A percentile compares a stretch with the other conserved stretches of the same genome.
These are phyloP conservation scores for Aureobasidium sp. DNA, from an alignment of 2,329 filamentous ascomycete genomes.

Conservation along the genomic window DNA sequence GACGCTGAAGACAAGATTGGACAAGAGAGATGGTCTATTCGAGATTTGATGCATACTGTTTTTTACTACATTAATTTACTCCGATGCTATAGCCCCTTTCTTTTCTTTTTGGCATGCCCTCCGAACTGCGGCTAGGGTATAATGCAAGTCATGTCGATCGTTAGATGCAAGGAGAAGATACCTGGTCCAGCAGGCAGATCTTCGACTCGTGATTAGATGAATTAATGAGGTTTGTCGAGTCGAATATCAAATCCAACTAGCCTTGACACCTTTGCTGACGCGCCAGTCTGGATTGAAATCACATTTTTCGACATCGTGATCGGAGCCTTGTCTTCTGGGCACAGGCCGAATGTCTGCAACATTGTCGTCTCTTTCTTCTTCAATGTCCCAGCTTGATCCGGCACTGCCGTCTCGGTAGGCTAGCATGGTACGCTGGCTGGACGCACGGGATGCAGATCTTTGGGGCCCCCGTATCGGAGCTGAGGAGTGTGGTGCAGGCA, in stretches of 20 bases:
- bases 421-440: constrained; percentile 1
- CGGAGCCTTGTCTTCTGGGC: not conserved
- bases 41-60: too few species aligned
- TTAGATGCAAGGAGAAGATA: not conserved
- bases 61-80: too few species aligned
- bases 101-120: too few species aligned
- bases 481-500: not conserved
- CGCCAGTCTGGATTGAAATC: constrained; percentile 9
- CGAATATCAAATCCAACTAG: constrained; percentile 5
- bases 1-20: too few species aligned
- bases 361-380: not conserved
- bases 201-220: not conserved
- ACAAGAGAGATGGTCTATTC: too few species aligned
- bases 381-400: not conserved
- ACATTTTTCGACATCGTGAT: not conserved
- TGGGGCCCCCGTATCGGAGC: not conserved
- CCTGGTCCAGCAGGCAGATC: not conserved
- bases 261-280: constrained; percentile 6
- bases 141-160: constrained; percentile 9
- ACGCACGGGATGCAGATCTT: not conserved
- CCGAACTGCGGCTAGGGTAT: not conserved
- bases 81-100: too few species aligned
- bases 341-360: not conserved
- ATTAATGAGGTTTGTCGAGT: not conserved
- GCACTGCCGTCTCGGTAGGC: not conserved